Conservation (phyloP, 257 asterid species). For the Ocimum tenuiflorum region DNA sequence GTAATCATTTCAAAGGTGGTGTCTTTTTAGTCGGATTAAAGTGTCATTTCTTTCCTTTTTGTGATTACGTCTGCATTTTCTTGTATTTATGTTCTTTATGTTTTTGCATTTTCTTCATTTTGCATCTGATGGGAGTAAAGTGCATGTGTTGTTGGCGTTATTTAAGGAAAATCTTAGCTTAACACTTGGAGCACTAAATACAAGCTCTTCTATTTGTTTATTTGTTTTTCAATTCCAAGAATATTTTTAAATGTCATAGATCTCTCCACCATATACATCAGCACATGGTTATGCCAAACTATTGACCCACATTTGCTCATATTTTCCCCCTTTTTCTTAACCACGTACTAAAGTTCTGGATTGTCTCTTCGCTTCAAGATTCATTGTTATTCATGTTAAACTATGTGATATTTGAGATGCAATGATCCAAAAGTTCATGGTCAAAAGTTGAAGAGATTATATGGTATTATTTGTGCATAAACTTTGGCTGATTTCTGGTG, state of each 20-base stretch:
- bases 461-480: neutral
- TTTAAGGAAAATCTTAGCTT: conserved; percentile 39
- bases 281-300: conserved; percentile 53
- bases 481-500: conserved; percentile 24
- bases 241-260: conserved; percentile 31
- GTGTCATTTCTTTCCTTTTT: conserved; percentile 31
- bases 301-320: conserved; percentile 31
- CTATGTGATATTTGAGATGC: neutral
- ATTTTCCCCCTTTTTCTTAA: neutral
- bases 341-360: conserved; percentile 4
- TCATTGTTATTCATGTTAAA: conserved; percentile 7
- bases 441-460: conserved; percentile 22
- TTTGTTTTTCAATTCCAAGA: conserved; percentile 30
- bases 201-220: conserved; percentile 16
- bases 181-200: conserved; percentile 22
- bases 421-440: conserved; percentile 3
- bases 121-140: conserved; percentile 34
- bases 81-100: neutral
- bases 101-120: conserved; percentile 9
- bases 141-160: conserved; percentile 43
- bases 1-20: conserved; percentile 29
- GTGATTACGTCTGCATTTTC: conserved; percentile 32
- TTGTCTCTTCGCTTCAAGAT: conserved; percentile 10
- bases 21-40: conserved; percentile 33
- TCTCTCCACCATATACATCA: conserved; percentile 39